phyloP scores from a whole-genome alignment of 208 protist species.

The Trypanosoma platydactyli region DNA sequence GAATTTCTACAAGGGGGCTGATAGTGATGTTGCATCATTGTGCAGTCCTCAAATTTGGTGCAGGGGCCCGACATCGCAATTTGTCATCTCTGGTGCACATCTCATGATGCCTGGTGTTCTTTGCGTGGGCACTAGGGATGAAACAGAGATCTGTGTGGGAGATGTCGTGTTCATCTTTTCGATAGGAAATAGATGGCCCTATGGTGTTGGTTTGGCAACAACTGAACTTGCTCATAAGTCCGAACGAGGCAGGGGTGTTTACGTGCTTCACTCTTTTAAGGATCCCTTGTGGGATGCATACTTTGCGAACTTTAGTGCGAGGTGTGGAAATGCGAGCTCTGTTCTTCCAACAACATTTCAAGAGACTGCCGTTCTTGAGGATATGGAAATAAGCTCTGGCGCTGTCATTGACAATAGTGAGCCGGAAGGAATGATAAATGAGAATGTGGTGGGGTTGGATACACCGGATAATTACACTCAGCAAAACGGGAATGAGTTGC shows the following conservation, averaged over 20 bases:
- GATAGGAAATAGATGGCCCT: conserved; percentile 39
- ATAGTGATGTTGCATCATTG: conserved; percentile 7
- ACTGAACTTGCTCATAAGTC: conserved; percentile 26
- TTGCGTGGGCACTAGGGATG: conserved; percentile 7
- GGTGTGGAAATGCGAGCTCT: conserved; percentile 16
- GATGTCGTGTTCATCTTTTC: conserved; percentile 44
- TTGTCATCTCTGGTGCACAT: conserved; percentile 70
- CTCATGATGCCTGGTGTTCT: conserved; percentile 83
- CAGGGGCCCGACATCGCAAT: conserved; percentile 57
- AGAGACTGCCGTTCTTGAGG: conserved; percentile 14
- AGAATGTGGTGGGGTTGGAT: conserved; percentile 6
- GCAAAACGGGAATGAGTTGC: background rate
- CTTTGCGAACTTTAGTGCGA: conserved; percentile 37
- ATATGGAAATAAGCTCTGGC: conserved; percentile 31
- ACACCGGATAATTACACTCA: background rate
- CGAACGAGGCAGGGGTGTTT: conserved; percentile 51
- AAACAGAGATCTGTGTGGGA: conserved; percentile 1
- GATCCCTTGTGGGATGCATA: conserved; percentile 67
- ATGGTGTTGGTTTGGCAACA: conserved; percentile 67
- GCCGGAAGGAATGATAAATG: conserved; percentile 8
- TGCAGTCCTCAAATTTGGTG: conserved; percentile 38
- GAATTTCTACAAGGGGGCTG: conserved; percentile 22
- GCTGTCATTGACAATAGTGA: conserved; percentile 23
- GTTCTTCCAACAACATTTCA: conserved; percentile 23
- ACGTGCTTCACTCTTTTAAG: conserved; percentile 56